Base-by-base conservation (phyloP, 2,329 filamentous ascomycete species). In the Aquanectria penicillioides region DNA sequence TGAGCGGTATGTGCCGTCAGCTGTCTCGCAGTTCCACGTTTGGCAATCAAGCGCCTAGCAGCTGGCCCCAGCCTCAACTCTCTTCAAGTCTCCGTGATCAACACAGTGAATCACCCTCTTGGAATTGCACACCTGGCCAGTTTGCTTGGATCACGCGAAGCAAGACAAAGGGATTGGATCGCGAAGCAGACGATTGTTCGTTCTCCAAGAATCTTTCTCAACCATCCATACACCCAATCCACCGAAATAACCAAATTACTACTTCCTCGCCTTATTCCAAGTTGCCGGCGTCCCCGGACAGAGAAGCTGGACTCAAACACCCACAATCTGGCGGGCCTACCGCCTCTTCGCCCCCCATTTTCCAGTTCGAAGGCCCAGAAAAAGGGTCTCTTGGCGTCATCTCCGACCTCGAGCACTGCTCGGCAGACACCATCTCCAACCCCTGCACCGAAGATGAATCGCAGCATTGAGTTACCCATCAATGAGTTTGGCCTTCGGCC, bases 401-500 rank as follows among this genome's bases (percentile, higher is more conserved):
- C 10, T 8, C 3, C 4, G 6, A n/a, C 33, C 11, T 41, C 12
- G 5, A 15, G n/a, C 6, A 9, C 2, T 15, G 23, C n/a, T 13
- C 17, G 22, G 41, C 25, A 6, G 20, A 36, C 3, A 18, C 25
- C 15, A 15, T 5, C 23, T 38, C 33, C 17, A 25, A n/a, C 13
- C 18, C 20, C 15, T 7, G 6, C 12, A n/a, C 23, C 11, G 23
- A 31, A 17, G 7, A 54, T 54, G 50, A 18, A n/a, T n/a, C n/a
- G n/a, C n/a, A n/a, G n/a, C n/a, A n/a, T n/a, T n/a, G n/a, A n/a
- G n/a, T n/a, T n/a, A n/a, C n/a, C 37, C 15, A 8, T 18, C 22
- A 18, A 26, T 9, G 34, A 37, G 5, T 58, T 58, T n/a, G 55
- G 44, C 26, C 55, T 52, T 41, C 48, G 50, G 6, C 56, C 50